Conservation (phyloP, 768 basidiomycete species). For the Kwoniella botswanensis region DNA sequence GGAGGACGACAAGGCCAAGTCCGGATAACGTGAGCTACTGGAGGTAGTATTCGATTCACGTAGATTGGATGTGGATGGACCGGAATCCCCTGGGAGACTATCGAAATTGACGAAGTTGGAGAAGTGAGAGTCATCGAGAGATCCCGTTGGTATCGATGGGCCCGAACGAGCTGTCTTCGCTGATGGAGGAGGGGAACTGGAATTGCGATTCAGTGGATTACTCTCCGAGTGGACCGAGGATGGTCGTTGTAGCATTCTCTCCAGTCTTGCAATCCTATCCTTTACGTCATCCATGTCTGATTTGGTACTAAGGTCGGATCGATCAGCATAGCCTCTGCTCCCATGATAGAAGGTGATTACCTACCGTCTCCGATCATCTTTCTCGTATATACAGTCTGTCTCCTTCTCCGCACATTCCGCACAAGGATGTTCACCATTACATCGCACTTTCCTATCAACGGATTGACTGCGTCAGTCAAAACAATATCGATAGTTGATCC, state of each 20-base stretch:
- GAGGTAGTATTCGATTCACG: background rate
- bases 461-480: background rate
- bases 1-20: background rate
- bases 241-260: background rate
- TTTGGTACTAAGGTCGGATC: background rate
- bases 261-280: constrained; percentile 1
- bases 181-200: background rate
- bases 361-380: constrained; percentile 9
- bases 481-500: no score
- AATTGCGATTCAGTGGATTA: background rate
- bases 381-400: constrained; percentile 6
- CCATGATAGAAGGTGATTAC: background rate
- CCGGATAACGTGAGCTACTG: background rate
- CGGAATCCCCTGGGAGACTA: background rate
- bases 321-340: background rate
- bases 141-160: background rate
- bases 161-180: background rate
- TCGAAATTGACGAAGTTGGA: background rate
- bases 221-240: background rate
- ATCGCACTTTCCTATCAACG: background rate
- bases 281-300: background rate
- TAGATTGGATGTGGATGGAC: background rate
- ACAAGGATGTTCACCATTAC: background rate
- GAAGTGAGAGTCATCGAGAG: background rate
- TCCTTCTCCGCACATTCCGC: background rate